phyloP scores from a whole-genome alignment of 441 rosid genomes.

The Brassica balearica region DNA sequence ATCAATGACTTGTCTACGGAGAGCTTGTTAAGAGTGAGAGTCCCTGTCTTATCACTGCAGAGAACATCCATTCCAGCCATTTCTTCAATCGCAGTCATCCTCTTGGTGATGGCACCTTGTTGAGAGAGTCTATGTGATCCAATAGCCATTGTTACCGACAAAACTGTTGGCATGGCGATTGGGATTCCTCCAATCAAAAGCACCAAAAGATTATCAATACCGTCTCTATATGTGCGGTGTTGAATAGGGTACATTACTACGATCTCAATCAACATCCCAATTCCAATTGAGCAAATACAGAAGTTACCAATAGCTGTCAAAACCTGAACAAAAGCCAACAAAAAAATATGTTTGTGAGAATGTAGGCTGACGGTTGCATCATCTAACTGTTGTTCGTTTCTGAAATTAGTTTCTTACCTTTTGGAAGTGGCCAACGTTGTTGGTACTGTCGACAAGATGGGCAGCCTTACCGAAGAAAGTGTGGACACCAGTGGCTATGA shows the following conservation, averaged over 20 bases:
- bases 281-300: conserved; percentile 88
- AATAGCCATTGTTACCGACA: conserved; percentile 97
- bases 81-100: conserved; percentile 98
- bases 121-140: conserved; percentile 88
- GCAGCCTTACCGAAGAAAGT: conserved; percentile 99
- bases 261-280: conserved; percentile 80
- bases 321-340: conserved; percentile 51
- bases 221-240: conserved; percentile 75
- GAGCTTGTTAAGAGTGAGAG: conserved; percentile 92
- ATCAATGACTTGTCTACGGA: conserved; percentile 78
- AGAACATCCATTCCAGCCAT: conserved; percentile 98
- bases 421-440: conserved; percentile 94
- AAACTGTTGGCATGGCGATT: conserved; percentile 97
- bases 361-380: background rate
- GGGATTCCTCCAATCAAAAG: conserved; percentile 98
- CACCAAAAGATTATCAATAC: conserved; percentile 90
- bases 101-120: conserved; percentile 97
- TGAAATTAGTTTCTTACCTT: conserved; percentile 50
- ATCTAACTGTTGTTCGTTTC: background rate
- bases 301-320: conserved; percentile 95
- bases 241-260: conserved; percentile 83
- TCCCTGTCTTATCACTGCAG: conserved; percentile 96
- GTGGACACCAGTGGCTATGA: conserved; percentile 91
- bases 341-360: background rate
- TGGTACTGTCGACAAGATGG: conserved; percentile 91